Evolutionary conservation across 495 filamentous ascomycete genomes (phyloP), one percentile per base, ranked within the genome.

Genomic region (Penicillium lagena): DNA sequence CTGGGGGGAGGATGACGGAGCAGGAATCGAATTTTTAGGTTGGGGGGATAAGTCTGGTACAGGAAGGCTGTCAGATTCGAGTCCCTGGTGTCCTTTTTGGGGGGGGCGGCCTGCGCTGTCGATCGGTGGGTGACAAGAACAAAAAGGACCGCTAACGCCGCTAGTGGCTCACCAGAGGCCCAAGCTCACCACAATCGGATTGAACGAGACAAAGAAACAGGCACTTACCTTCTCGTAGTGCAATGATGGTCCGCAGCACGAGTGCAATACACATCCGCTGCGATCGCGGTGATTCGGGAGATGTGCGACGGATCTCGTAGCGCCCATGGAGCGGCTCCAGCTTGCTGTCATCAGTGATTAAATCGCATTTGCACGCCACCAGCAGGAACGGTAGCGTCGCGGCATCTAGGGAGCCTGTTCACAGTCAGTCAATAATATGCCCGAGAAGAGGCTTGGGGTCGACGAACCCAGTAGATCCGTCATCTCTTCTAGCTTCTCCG

Each of bases 301-400:
- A 86, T 9, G 84, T 87, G 51, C 86, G 83, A 51, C 85, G 82
- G 43, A 84, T 78, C 45, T 83, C 81, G 47, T 89, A 72, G 42
- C 77, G 78, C 10, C 75, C 75, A 31, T 82, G 63, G 42, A 75
- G 56, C 15, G 59, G 74, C 46, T 74, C 73, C 40, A 79, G 67
- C 44, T 74, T 58, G 39, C 50, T 54, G 39, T 66, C 57, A 14
- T 64, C 58, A 15, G 49, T 54, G 50, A 86, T 79, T 37, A 91
- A 72, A 56, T 94, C 89, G 68, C 85, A 91, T 72, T 94, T 95
- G 51, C 82, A 89, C 40, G 87, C 83, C 30, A 91, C 89, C 37
- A 94, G 75, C 35, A 89, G 67, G 45, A 81, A 81, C 7, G 89
- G 89, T 15, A 93, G 64, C 14, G 73, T 68, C 12, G 81, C 77